These are phyloP conservation scores for Fraxinus ornus DNA, from an alignment of 305 asterid genomes.

Conservation along the genomic window DNA sequence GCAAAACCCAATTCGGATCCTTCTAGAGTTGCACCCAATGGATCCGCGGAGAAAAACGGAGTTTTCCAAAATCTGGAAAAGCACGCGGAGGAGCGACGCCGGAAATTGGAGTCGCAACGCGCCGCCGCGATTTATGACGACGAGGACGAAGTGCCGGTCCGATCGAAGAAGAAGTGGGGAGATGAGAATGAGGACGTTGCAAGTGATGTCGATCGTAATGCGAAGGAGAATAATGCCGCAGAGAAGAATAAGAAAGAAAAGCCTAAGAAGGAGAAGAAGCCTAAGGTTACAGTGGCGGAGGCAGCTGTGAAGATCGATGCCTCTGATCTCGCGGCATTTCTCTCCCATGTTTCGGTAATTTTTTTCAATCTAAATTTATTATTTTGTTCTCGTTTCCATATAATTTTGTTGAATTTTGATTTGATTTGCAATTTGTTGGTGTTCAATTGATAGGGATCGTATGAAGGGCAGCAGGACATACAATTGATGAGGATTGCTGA, in stretches of 20 bases:
- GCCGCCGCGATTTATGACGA: conserved; percentile 31
- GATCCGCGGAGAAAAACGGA: conserved; percentile 44
- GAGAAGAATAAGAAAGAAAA: conserved; percentile 59
- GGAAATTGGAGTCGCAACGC: conserved; percentile 52
- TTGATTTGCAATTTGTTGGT: conserved; percentile 10
- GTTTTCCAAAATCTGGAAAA: conserved; percentile 62
- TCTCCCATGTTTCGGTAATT: conserved; percentile 56
- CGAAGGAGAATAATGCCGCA: conserved; percentile 38
- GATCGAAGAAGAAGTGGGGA: conserved; percentile 37
- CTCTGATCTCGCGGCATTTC: conserved; percentile 57
- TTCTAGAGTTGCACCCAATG: conserved; percentile 36
- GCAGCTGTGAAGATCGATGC: conserved; percentile 78
- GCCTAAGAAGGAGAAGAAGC: conserved; percentile 60
- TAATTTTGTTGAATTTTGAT: conserved; percentile 7
- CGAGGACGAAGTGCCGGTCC: conserved; percentile 30
- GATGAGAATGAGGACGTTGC: conserved; percentile 31
- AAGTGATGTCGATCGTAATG: conserved; percentile 28
- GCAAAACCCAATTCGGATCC: conserved; percentile 30
- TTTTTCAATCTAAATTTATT: background rate
- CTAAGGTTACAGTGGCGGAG: conserved; percentile 63
- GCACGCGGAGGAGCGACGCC: conserved; percentile 59
- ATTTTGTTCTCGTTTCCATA: conserved; percentile 1
- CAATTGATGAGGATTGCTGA: conserved; percentile 87
- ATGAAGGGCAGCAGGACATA: conserved; percentile 69
- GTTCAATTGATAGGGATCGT: conserved; percentile 52